Evolutionary conservation across 306 rosid species (phyloP).

Genomic region (Pterocarpus santalinus): DNA sequence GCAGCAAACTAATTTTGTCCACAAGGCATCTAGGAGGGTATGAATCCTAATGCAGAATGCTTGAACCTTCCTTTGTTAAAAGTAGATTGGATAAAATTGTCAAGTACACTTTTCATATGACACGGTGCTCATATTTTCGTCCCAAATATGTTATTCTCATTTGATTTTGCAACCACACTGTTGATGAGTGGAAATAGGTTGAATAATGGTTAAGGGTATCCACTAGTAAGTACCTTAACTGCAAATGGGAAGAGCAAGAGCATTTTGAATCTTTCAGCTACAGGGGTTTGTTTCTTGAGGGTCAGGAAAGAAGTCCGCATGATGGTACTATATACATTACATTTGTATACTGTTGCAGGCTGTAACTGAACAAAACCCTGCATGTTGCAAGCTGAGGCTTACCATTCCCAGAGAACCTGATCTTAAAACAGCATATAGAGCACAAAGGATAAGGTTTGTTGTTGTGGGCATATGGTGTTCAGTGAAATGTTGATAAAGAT

Average conservation of each 20-base stretch:
- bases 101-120: conserved; percentile 11
- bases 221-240: conserved; percentile 32
- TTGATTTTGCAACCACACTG: neutral
- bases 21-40: conserved; percentile 83
- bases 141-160: neutral
- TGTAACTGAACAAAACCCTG: conserved; percentile 61
- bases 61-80: conserved; percentile 36
- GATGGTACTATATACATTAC: conserved; percentile 36
- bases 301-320: conserved; percentile 25
- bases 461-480: conserved; percentile 34
- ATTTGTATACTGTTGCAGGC: conserved; percentile 61
- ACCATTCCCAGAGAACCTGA: conserved; percentile 95
- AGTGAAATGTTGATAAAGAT: conserved; percentile 34
- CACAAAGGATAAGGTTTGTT: conserved; percentile 83
- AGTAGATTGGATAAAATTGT: conserved; percentile 30
- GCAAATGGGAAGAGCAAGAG: conserved; percentile 31
- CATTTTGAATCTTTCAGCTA: conserved; percentile 38
- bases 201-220: conserved; percentile 12
- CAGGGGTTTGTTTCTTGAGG: conserved; percentile 1
- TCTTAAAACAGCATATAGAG: conserved; percentile 88
- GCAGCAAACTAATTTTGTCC: conserved; percentile 73
- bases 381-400: conserved; percentile 68
- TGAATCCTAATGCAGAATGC: conserved; percentile 28
- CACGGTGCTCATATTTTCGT: conserved; percentile 11
- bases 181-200: conserved; percentile 13